These are phyloP conservation scores for Lasiodiplodia theobromae DNA, from an alignment of 2,329 filamentous ascomycete genomes.

Conservation along the genomic window DNA sequence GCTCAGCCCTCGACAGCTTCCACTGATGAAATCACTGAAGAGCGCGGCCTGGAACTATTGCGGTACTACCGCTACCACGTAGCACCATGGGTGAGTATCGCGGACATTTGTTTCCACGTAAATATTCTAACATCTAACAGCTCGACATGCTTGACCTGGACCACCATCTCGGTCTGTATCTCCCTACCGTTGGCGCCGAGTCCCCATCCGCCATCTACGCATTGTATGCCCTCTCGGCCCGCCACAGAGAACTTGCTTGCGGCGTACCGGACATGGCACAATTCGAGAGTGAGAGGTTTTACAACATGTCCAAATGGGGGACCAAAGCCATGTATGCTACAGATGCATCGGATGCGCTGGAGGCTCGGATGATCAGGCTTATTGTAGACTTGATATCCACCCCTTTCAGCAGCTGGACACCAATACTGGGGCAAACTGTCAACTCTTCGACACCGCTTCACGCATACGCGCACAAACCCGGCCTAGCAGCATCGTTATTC, in stretches of 20 bases:
- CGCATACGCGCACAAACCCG: not conserved
- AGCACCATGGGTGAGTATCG: conserved; percentile 56
- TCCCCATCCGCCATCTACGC: conserved; percentile 57
- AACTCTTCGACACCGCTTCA: not conserved
- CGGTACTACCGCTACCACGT: conserved; percentile 60
- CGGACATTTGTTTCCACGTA: not conserved
- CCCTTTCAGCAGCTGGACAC: not conserved
- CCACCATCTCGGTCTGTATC: conserved; percentile 59
- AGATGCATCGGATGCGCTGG: conserved; percentile 50
- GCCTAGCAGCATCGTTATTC: conserved; percentile 3
- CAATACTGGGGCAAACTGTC: not conserved
- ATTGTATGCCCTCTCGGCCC: conserved; percentile 60
- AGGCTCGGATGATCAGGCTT: conserved; percentile 6
- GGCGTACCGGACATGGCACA: conserved; percentile 9
- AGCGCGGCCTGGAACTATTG: conserved; percentile 45
- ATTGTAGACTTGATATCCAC: conserved; percentile 15
- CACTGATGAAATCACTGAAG: conserved; percentile 14
- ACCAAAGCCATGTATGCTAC: conserved; percentile 52
- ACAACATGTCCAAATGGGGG: conserved; percentile 54
- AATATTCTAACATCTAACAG: conserved; percentile 38
- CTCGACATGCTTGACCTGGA: conserved; percentile 65
- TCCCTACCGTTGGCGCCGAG: conserved; percentile 57
- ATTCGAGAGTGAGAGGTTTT: conserved; percentile 24
- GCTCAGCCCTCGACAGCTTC: not conserved
- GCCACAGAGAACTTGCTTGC: conserved; percentile 6